These are phyloP conservation scores for Verticillium longisporum DNA, from an alignment of 2,329 filamentous ascomycete genomes.

Conservation along the genomic window DNA sequence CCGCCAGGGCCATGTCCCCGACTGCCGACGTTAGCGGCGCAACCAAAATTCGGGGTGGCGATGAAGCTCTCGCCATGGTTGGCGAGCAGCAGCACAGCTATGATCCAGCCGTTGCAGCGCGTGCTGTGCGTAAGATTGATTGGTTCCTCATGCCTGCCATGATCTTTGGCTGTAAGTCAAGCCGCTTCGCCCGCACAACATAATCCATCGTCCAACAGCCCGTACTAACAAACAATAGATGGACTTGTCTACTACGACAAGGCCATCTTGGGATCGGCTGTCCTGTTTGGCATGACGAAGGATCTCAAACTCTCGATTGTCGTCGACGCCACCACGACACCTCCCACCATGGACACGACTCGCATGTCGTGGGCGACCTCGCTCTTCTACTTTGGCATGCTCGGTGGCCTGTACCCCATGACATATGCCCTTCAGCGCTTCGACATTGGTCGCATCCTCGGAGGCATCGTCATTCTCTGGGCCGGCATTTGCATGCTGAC, in stretches of 20 bases:
- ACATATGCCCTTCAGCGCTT: slow-evolving; percentile 65
- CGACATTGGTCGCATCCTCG: slow-evolving; percentile 56
- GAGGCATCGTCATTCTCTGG: slow-evolving; percentile 59
- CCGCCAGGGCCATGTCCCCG: background rate
- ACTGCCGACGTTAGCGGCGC: background rate
- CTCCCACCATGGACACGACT: slow-evolving; percentile 55
- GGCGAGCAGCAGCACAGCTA: slow-evolving; percentile 47
- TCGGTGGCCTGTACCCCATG: slow-evolving; percentile 68
- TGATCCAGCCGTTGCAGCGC: slow-evolving; percentile 46
- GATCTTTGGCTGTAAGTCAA: slow-evolving; percentile 38
- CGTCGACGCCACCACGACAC: slow-evolving; percentile 27
- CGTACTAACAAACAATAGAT: slow-evolving; percentile 16
- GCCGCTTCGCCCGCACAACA: too few species aligned
- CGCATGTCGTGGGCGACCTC: slow-evolving; percentile 72
- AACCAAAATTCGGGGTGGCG: slow-evolving; percentile 15
- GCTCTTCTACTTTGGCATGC: slow-evolving; percentile 75
- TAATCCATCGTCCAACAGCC: too few species aligned
- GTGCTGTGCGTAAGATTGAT: slow-evolving; percentile 61
- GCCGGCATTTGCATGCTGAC: slow-evolving; percentile 61
- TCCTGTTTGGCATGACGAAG: slow-evolving; percentile 68
- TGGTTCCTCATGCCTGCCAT: slow-evolving; percentile 61
- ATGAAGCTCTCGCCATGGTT: slow-evolving; percentile 52
- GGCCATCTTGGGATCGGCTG: slow-evolving; percentile 67
- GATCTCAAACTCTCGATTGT: slow-evolving; percentile 56
- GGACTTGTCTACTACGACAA: slow-evolving; percentile 41